Conservation (phyloP, 1,139 yeast genomes). For the Blastobotrys niveus region DNA sequence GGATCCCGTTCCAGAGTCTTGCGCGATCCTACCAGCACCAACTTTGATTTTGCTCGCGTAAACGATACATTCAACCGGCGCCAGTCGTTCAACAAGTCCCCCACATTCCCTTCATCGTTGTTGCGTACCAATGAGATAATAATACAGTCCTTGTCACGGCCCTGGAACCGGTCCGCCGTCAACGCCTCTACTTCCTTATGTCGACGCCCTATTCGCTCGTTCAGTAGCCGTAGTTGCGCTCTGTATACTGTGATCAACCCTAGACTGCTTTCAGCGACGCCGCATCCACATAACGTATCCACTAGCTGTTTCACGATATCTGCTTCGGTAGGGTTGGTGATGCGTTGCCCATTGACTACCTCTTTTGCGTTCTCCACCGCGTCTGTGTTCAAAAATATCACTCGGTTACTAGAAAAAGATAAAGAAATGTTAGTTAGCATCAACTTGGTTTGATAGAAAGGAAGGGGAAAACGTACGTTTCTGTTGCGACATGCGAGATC, state of each 20-base stretch:
- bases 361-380: constrained; percentile 52
- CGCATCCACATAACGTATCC: constrained; percentile 52
- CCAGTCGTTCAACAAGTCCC: constrained; percentile 82
- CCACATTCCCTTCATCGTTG: constrained; percentile 60
- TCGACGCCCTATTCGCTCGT: constrained; percentile 39
- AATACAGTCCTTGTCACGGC: constrained; percentile 88
- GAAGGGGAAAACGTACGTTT: constrained; percentile 21
- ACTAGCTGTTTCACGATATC: constrained; percentile 57
- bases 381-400: constrained; percentile 77
- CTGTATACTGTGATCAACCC: constrained; percentile 90
- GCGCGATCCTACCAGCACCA: constrained; percentile 75
- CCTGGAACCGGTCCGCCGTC: constrained; percentile 96
- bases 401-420: constrained; percentile 40
- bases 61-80: constrained; percentile 90
- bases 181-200: constrained; percentile 62
- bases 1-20: constrained; percentile 52
- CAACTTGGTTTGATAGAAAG: not conserved
- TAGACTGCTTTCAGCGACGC: constrained; percentile 53
- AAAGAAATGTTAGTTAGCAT: not conserved
- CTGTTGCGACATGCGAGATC: constrained; percentile 44
- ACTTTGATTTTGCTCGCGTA: constrained; percentile 81
- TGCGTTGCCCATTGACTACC: constrained; percentile 52
- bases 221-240: constrained; percentile 63
- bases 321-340: constrained; percentile 70
- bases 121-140: constrained; percentile 83